phyloP scores from a whole-genome alignment of 176 grass and related monocot species.

The Oryza punctata region DNA sequence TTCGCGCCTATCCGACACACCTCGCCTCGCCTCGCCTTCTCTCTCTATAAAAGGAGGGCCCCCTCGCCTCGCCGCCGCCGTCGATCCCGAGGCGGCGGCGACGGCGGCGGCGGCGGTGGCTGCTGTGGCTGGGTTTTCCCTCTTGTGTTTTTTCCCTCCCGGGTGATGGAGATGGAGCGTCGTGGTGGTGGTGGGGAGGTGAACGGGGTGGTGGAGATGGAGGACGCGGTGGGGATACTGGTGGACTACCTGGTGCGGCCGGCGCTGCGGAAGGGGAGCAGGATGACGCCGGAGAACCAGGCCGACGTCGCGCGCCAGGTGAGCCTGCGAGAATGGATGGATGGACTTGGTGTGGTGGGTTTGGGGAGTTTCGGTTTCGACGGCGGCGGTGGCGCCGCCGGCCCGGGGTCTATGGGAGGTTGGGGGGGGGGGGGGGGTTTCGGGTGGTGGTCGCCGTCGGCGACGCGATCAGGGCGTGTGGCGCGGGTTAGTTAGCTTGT shows the following conservation, averaged over 20 bases:
- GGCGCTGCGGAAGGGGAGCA: conserved; percentile 24
- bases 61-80: too few relatives aligned
- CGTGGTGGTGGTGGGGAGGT: neutral
- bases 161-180: neutral
- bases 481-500: too few relatives aligned
- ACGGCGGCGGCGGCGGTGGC: too few relatives aligned
- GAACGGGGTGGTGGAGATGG: conserved; percentile 39
- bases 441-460: neutral
- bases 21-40: neutral
- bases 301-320: conserved; percentile 60
- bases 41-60: too few relatives aligned
- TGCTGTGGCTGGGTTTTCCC: too few relatives aligned
- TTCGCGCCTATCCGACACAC: neutral
- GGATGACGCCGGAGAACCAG: conserved; percentile 28
- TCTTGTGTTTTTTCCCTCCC: too few relatives aligned
- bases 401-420: too few relatives aligned
- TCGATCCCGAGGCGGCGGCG: too few relatives aligned
- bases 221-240: conserved; percentile 67
- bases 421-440: neutral
- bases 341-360: neutral
- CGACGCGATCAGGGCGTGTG: neutral
- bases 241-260: conserved; percentile 64
- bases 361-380: neutral
- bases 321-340: neutral
- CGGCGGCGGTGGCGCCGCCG: too few relatives aligned